Evolutionary conservation across 108 stramenopile species (phyloP).

Genomic region (Asterionellopsis glacialis): DNA sequence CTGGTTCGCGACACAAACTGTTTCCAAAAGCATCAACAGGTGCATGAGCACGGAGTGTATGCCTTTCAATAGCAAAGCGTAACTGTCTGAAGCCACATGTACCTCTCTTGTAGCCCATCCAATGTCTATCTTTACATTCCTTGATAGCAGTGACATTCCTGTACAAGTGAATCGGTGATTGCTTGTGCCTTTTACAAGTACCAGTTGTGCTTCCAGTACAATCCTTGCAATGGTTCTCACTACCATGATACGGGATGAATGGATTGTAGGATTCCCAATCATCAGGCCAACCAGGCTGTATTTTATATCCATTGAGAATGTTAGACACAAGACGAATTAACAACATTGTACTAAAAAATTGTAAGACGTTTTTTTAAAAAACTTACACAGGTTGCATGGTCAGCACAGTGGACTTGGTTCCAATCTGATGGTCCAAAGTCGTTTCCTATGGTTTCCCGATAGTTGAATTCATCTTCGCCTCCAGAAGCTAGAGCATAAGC

Average conservation of each 20-base stretch:
- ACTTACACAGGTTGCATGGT: conserved; percentile 43
- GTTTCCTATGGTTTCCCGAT: conserved; percentile 17
- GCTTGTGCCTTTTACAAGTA: conserved; percentile 12
- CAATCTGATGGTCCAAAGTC: conserved; percentile 48
- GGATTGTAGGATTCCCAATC: conserved; percentile 16
- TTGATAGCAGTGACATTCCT: conserved; percentile 22
- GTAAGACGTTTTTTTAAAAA: too few relatives aligned
- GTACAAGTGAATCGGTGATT: conserved; percentile 59
- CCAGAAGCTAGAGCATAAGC: too few relatives aligned
- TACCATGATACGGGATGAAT: conserved; percentile 4
- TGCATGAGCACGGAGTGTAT: conserved; percentile 15
- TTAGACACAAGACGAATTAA: not conserved
- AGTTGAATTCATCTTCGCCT: conserved; percentile 26
- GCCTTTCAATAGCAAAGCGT: conserved; percentile 4
- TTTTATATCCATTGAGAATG: not conserved
- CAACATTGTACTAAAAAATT: not conserved
- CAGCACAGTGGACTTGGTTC: conserved; percentile 32
- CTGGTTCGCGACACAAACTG: conserved; percentile 5
- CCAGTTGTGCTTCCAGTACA: not conserved
- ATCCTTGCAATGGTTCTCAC: conserved; percentile 4
- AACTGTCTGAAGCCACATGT: conserved; percentile 1
- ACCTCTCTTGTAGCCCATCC: conserved; percentile 12
- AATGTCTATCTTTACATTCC: conserved; percentile 8
- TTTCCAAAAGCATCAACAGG: conserved; percentile 1
- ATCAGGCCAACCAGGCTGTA: conserved; percentile 44